Evolutionary conservation across 495 filamentous ascomycete species (phyloP), one percentile per base, ranked within the genome.

Genomic region (Daldinia vernicosa): DNA sequence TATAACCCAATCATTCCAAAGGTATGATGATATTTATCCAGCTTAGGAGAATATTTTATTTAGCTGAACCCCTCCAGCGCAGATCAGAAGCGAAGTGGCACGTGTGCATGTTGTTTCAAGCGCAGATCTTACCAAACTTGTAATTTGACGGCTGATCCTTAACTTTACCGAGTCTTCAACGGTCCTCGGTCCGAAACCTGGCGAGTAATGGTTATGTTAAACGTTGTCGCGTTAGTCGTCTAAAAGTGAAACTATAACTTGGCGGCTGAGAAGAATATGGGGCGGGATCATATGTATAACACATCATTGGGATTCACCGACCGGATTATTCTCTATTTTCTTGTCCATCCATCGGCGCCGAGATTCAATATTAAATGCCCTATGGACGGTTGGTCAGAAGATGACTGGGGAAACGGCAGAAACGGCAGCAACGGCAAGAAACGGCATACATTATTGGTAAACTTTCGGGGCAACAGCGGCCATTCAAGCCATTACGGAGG

Each of bases 101-200:
- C 68, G 63, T 66, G 68, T 56, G 51, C 57, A 66, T 47, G 63
- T 62, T n/a, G 52, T 57, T 62, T 62, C 40, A 12, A 11, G 50
- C 58, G 63, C 52, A 63, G 68, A 71, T 71, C 63, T 53, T 15
- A 52, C 54, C 28, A 0, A 15, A 28, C 30, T 45, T 12, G 40
- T 56, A 24, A 14, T 11, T 35, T 6, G 1, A 35, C 30, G 32
- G 57, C 39, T 26, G 26, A 66, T 52, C 59, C 51, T 51, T 14
- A 39, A 33, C 15, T 53, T 28, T 53, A 61, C 62, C 67, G 55
- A 70, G n/a, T 24, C 57, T 50, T 45, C 4, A 66, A 70, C 15
- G 24, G 56, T 24, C 14, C 37, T 70, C 67, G 67, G 67, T 70
- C 47, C 24, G 26, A 26, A 51, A 60, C 57, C 35, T 24, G 47